phyloP scores from a whole-genome alignment of 805 yeast genomes.

The Myxozyma vanderwaltii region DNA sequence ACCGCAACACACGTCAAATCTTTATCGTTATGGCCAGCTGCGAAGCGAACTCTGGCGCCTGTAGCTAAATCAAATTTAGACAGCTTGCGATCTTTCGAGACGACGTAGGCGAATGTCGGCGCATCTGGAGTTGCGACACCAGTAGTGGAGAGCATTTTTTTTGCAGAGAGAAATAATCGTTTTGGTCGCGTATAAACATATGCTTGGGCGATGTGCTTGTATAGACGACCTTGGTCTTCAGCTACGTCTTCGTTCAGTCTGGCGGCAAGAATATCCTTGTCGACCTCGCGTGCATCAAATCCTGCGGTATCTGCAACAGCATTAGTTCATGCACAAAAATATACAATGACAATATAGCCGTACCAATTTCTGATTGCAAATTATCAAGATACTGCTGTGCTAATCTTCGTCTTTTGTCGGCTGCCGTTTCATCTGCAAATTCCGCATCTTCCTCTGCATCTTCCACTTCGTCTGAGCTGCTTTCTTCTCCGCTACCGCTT shows the following conservation, averaged over 20 bases:
- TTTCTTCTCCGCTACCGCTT: conserved; percentile 36
- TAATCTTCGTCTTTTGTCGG: conserved; percentile 89
- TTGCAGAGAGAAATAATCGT: conserved; percentile 19
- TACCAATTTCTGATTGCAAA: conserved; percentile 56
- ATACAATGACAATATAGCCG: not conserved
- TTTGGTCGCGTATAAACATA: conserved; percentile 16
- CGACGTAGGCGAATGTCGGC: conserved; percentile 70
- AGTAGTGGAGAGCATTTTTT: conserved; percentile 17
- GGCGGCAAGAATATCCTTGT: conserved; percentile 77
- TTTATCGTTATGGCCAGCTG: conserved; percentile 66
- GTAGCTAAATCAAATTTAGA: conserved; percentile 77
- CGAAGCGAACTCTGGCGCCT: conserved; percentile 64
- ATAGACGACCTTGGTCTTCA: conserved; percentile 81
- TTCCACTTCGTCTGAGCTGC: conserved; percentile 35
- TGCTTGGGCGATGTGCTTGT: conserved; percentile 47
- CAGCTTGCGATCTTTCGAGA: conserved; percentile 77
- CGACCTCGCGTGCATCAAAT: conserved; percentile 89
- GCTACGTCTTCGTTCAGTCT: conserved; percentile 87
- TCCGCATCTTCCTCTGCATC: conserved; percentile 45
- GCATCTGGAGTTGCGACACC: conserved; percentile 40
- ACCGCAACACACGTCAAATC: conserved; percentile 79
- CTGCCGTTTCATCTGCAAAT: conserved; percentile 64
- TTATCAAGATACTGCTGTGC: conserved; percentile 90
- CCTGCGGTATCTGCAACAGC: conserved; percentile 47
- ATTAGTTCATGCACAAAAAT: not conserved